These are phyloP conservation scores for Globisporangium apiculatum DNA, from an alignment of 352 stramenopile genomes.

Conservation along the genomic window DNA sequence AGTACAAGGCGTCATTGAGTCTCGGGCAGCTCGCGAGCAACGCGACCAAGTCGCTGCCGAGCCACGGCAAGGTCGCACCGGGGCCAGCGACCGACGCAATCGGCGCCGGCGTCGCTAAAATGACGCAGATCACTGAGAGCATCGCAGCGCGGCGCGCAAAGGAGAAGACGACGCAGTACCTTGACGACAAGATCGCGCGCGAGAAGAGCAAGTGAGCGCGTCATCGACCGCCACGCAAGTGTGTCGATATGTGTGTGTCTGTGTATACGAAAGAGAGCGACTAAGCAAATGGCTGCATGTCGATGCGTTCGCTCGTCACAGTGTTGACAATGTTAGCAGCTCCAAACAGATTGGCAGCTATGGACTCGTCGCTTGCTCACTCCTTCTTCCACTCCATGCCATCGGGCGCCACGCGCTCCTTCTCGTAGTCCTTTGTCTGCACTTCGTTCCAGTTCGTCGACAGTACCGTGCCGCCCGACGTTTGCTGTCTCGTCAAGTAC, in stretches of 20 bases:
- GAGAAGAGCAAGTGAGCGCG: constrained; percentile 24
- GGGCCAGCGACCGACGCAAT: constrained; percentile 37
- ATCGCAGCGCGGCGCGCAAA: constrained; percentile 58
- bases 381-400: constrained; percentile 91
- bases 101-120: constrained; percentile 64
- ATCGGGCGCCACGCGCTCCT: constrained; percentile 71
- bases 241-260: no score
- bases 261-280: neutral
- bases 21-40: constrained; percentile 92
- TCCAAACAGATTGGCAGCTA: no score
- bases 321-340: no score
- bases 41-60: constrained; percentile 68
- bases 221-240: no score
- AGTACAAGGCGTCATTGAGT: constrained; percentile 94
- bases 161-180: constrained; percentile 71
- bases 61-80: constrained; percentile 37
- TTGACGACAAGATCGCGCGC: constrained; percentile 68
- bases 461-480: constrained; percentile 88
- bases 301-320: neutral
- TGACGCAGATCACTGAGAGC: constrained; percentile 67
- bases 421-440: constrained; percentile 86
- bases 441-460: constrained; percentile 92
- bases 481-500: constrained; percentile 53
- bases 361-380: neutral
- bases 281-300: neutral